Conservation (phyloP, 768 basidiomycete species). For the Sutorius australiensis region DNA sequence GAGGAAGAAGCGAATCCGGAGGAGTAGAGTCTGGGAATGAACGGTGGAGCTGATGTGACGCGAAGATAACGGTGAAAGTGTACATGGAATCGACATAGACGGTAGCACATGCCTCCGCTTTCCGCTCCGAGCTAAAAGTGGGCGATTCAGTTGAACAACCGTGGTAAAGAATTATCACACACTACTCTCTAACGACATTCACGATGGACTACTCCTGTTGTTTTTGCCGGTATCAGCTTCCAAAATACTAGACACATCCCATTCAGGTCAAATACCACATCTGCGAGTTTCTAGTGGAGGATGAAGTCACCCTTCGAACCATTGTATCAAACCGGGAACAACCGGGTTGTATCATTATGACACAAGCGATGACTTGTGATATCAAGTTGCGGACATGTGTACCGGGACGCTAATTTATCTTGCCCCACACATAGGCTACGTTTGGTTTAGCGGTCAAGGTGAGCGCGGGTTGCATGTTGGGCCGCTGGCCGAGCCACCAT, state of each 20-base stretch:
- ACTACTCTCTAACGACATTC: too few relatives aligned
- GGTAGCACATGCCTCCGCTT: constrained; percentile 28
- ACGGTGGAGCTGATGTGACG: constrained; percentile 1
- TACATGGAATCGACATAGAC: constrained; percentile 13
- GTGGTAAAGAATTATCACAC: neutral
- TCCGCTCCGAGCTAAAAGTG: constrained; percentile 12
- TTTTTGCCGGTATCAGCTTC: too few relatives aligned
- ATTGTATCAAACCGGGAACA: too few relatives aligned
- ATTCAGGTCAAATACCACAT: too few relatives aligned
- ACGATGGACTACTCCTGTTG: too few relatives aligned
- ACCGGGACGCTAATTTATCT: neutral
- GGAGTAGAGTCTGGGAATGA: neutral
- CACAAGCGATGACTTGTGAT: too few relatives aligned
- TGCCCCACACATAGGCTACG: neutral
- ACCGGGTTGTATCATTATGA: too few relatives aligned
- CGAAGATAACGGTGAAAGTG: constrained; percentile 22
- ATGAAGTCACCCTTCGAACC: too few relatives aligned
- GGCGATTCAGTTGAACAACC: neutral
- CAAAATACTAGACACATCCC: too few relatives aligned
- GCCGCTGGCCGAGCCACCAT: neutral
- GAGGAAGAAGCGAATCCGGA: constrained; percentile 12
- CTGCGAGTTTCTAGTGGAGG: too few relatives aligned
- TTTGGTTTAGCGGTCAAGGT: neutral
- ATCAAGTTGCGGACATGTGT: neutral
- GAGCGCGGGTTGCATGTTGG: neutral